Evolutionary conservation across 75 land plant species (phyloP).

Genomic region (Pinus albicaulis): DNA sequence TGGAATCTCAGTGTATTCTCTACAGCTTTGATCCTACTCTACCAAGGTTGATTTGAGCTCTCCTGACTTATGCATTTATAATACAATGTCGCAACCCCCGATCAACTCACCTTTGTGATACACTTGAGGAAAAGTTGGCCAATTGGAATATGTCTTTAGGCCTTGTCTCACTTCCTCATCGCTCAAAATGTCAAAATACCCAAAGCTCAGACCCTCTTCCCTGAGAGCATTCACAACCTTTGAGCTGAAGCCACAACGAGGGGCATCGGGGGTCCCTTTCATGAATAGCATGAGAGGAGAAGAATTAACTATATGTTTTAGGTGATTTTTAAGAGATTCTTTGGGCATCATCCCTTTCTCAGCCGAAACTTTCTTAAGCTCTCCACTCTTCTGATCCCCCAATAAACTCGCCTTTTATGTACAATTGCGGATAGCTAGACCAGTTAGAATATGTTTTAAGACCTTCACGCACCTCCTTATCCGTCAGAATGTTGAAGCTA

Average conservation of each 20-base stretch:
- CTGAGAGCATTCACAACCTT: slow-evolving; percentile 77
- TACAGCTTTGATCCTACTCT: slow-evolving; percentile 27
- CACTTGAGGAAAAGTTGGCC: slow-evolving; percentile 95
- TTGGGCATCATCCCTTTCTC: slow-evolving; percentile 54
- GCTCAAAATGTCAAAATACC: slow-evolving; percentile 72
- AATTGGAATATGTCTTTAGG: slow-evolving; percentile 77
- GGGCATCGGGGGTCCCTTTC: slow-evolving; percentile 82
- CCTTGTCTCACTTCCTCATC: slow-evolving; percentile 89
- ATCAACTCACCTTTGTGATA: slow-evolving; percentile 94
- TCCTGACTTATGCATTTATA: slow-evolving; percentile 64
- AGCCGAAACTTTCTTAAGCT: slow-evolving; percentile 51
- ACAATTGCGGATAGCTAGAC: slow-evolving; percentile 89
- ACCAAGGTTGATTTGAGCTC: slow-evolving; percentile 78
- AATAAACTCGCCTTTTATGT: slow-evolving; percentile 73
- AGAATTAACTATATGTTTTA: slow-evolving; percentile 53
- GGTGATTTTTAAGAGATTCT: slow-evolving; percentile 55
- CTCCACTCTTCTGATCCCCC: slow-evolving; percentile 88
- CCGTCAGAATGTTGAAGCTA: slow-evolving; percentile 71
- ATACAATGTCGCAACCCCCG: slow-evolving; percentile 85
- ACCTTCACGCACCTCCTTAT: slow-evolving; percentile 79
- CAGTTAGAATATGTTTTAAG: slow-evolving; percentile 83
- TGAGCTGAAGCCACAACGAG: slow-evolving; percentile 84
- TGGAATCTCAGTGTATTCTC: not conserved
- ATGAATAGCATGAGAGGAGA: slow-evolving; percentile 73
- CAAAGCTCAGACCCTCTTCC: slow-evolving; percentile 60